Conservation (phyloP, 164 flowering plant species). For the Vitis riparia region DNA sequence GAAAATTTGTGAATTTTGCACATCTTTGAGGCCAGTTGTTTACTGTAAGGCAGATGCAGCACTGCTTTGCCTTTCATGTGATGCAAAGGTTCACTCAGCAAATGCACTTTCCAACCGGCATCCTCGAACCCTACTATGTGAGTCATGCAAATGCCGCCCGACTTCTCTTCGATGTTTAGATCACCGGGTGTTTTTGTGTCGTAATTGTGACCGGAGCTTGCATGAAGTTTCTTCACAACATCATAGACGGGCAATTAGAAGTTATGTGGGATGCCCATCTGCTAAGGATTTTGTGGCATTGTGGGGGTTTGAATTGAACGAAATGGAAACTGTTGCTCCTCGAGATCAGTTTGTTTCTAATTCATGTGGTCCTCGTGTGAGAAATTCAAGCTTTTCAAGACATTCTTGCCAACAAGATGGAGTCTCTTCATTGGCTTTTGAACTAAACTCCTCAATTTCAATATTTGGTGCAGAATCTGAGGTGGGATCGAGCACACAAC, state of each 20-base stretch:
- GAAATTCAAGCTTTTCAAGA: conserved; percentile 8
- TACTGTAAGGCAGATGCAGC: conserved; percentile 79
- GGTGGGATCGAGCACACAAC: conserved; percentile 28
- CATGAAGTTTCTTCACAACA: conserved; percentile 43
- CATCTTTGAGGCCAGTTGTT: conserved; percentile 45
- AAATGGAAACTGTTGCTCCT: conserved; percentile 9
- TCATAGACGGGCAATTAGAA: conserved; percentile 33
- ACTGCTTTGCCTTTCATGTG: conserved; percentile 70
- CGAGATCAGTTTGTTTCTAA: conserved; percentile 14
- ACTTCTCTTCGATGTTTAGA: conserved; percentile 52
- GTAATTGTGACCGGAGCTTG: conserved; percentile 45
- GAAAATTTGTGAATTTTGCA: conserved; percentile 72
- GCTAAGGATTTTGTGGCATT: conserved; percentile 64
- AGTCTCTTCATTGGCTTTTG: conserved; percentile 16
- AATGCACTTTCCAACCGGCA: conserved; percentile 66
- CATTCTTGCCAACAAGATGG: conserved; percentile 14
- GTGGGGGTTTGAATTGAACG: conserved; percentile 56
- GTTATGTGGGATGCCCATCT: conserved; percentile 71
- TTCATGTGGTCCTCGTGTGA: conserved; percentile 13
- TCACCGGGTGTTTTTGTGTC: conserved; percentile 59
- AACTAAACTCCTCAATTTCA: conserved; percentile 5
- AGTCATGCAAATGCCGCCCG: conserved; percentile 44
- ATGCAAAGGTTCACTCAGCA: conserved; percentile 74
- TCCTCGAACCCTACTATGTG: conserved; percentile 58
- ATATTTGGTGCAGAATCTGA: conserved; percentile 17